These are phyloP conservation scores for Juglanconis juglandina DNA, from an alignment of 2,329 filamentous ascomycete genomes.

Conservation along the genomic window DNA sequence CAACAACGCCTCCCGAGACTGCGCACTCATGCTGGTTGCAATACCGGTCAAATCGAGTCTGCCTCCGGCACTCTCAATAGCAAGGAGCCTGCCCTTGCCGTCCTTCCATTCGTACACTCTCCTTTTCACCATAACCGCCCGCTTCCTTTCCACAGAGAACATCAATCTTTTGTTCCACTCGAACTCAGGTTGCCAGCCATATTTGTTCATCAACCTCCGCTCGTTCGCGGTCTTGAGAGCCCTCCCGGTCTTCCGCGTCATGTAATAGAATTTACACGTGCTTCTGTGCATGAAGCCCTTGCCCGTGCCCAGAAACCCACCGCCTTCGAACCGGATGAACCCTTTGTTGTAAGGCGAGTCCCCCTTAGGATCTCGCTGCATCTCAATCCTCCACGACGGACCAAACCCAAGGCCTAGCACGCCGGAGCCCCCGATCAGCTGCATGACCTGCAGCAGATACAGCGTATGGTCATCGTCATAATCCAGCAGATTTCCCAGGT, in stretches of 20 bases:
- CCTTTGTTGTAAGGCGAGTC: background rate
- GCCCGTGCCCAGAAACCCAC: constrained; percentile 7
- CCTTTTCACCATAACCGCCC: background rate
- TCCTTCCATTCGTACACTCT: constrained; percentile 8
- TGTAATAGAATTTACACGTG: constrained; percentile 19
- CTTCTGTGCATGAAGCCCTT: constrained; percentile 9
- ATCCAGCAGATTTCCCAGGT: background rate
- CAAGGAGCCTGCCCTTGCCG: constrained; percentile 6
- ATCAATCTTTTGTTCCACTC: constrained; percentile 10
- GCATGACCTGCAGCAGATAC: constrained; percentile 11
- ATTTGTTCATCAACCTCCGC: constrained; percentile 30
- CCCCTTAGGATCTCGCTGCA: constrained; percentile 8
- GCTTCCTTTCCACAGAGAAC: constrained; percentile 11
- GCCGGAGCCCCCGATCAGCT: constrained; percentile 8
- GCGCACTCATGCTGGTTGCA: constrained; percentile 7
- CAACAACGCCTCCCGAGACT: constrained; percentile 57
- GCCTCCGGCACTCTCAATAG: constrained; percentile 8
- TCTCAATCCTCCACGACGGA: constrained; percentile 11
- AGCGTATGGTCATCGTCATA: constrained; percentile 11
- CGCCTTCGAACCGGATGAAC: constrained; percentile 13
- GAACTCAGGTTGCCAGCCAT: constrained; percentile 11
- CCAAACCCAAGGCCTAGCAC: constrained; percentile 6
- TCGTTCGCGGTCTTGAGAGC: background rate
- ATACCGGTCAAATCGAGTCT: constrained; percentile 7
- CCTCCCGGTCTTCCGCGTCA: constrained; percentile 14